Evolutionary conservation across 2,329 filamentous ascomycete genomes (phyloP), one percentile per base, ranked within the genome.

Genomic region (Claviceps sp.): DNA sequence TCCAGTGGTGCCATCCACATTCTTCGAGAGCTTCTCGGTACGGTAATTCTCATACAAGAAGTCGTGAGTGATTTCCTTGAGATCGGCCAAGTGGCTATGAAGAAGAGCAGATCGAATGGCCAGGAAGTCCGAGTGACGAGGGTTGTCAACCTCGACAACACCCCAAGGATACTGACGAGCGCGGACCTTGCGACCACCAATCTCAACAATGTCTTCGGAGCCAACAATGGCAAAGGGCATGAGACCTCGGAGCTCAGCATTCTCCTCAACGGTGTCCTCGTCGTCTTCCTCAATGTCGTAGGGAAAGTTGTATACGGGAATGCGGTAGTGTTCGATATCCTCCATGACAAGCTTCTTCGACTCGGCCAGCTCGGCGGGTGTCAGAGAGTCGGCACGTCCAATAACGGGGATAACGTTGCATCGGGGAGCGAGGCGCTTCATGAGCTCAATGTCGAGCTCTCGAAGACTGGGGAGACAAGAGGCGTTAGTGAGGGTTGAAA

Each of bases 321-420:
- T 98, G 67, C 93, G 86, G 77, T 98, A 98, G 73, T 98, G 93
- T 74, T 98, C 93, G 62, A 98, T 98, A 68, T 98, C 93, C 77
- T 98, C 93, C 93, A 98, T 98, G 66, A 98, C 90, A 56, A 98
- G 81, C 79, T 97, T 98, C 83, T 98, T 98, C 61, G 91, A 97
- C 73, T 98, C 93, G 60, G 93, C 93, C 58, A 98, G 79, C 75
- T 98, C 93, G 60, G 88, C 85, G 41, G 93, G 93, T 52, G 93
- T 98, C 57, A 98, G 84, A 22, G 93, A 95, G 70, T 98, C 93
- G 67, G 93, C 93, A 71, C 96, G 95, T 66, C 93, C 93, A 68
- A 98, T 96, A 63, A 98, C 93, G 57, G 93, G 93, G 60, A 98
- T 98, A 61, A 98, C 93, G 70, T 98, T 98, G 72, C 95, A 91